Evolutionary conservation across 2,329 filamentous ascomycete species (phyloP).

Genomic region (Alternaria brassicicola): DNA sequence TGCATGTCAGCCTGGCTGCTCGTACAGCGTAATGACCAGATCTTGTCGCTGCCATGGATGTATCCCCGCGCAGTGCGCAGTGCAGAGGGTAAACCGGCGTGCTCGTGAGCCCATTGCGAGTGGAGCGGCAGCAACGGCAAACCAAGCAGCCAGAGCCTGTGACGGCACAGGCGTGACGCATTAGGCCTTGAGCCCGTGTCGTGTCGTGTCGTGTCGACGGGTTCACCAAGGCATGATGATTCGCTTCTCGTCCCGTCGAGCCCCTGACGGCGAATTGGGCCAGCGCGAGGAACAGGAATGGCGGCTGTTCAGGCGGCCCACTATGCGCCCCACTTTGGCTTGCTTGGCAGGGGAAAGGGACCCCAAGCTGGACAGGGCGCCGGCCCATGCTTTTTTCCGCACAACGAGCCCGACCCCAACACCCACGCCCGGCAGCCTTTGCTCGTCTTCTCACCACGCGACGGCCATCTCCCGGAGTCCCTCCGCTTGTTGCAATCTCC

Average conservation of each 20-base stretch:
- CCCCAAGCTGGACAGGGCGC: conserved; percentile 13
- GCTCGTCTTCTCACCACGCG: not conserved
- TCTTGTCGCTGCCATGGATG: not conserved
- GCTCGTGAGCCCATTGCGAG: not conserved
- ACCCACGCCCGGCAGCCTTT: conserved; percentile 4
- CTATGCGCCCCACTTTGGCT: conserved; percentile 16
- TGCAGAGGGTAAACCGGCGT: not conserved
- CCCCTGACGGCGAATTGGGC: conserved; percentile 34
- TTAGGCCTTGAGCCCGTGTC: conserved; percentile 16
- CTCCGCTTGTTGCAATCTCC: conserved; percentile 8
- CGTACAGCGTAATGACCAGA: conserved; percentile 5
- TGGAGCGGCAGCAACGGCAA: not conserved
- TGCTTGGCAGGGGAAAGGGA: conserved; percentile 43
- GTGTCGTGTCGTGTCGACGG: conserved; percentile 11
- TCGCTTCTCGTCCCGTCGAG: conserved; percentile 24
- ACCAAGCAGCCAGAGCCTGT: not conserved
- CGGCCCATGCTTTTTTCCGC: conserved; percentile 11
- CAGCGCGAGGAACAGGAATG: conserved; percentile 30
- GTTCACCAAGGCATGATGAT: conserved; percentile 33
- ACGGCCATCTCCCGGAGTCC: conserved; percentile 11
- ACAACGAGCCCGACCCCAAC: not conserved
- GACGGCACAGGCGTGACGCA: conserved; percentile 12
- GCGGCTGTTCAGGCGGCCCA: conserved; percentile 20
- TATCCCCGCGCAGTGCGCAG: not conserved
- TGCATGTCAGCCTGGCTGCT: conserved; percentile 11